Evolutionary conservation across 495 filamentous ascomycete species (phyloP).

Genomic region (Cercophora scortea): DNA sequence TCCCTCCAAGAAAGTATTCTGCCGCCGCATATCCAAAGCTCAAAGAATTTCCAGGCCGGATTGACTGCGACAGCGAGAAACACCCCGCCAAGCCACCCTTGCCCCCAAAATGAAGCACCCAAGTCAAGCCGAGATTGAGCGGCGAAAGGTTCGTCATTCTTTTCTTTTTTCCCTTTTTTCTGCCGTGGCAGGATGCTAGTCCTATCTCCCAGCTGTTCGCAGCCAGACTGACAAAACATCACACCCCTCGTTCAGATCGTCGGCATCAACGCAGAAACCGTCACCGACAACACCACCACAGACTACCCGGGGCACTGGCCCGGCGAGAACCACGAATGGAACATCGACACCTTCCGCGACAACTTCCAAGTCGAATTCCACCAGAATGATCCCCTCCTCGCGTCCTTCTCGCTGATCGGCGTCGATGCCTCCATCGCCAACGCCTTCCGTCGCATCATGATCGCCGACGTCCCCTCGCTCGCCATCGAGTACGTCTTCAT

Average conservation of each 20-base stretch:
- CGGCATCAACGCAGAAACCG: slow-evolving; percentile 76
- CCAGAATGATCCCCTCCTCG: slow-evolving; percentile 62
- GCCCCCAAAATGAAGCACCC: slow-evolving; percentile 16
- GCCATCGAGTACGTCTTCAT: slow-evolving; percentile 91
- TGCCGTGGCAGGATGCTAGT: neutral
- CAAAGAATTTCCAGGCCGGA: neutral
- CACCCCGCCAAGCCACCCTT: neutral
- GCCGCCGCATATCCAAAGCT: slow-evolving; percentile 7
- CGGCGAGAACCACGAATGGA: slow-evolving; percentile 85
- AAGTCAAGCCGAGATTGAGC: slow-evolving; percentile 30
- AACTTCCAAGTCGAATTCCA: slow-evolving; percentile 73
- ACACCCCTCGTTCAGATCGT: slow-evolving; percentile 51
- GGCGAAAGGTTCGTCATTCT: slow-evolving; percentile 29
- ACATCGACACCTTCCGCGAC: slow-evolving; percentile 62
- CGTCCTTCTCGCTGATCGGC: slow-evolving; percentile 85
- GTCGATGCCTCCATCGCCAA: slow-evolving; percentile 91
- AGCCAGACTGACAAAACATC: too few relatives aligned
- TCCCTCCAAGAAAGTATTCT: slow-evolving; percentile 27
- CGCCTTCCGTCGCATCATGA: slow-evolving; percentile 93
- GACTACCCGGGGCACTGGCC: slow-evolving; percentile 89
- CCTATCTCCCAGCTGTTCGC: slow-evolving; percentile 1
- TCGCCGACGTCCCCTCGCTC: slow-evolving; percentile 88
- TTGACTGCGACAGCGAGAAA: neutral
- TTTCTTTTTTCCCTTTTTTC: neutral
- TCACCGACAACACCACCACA: slow-evolving; percentile 78